Base-by-base conservation (phyloP, 169 alveolate genomes). In the Plasmodium yoelii region DNA sequence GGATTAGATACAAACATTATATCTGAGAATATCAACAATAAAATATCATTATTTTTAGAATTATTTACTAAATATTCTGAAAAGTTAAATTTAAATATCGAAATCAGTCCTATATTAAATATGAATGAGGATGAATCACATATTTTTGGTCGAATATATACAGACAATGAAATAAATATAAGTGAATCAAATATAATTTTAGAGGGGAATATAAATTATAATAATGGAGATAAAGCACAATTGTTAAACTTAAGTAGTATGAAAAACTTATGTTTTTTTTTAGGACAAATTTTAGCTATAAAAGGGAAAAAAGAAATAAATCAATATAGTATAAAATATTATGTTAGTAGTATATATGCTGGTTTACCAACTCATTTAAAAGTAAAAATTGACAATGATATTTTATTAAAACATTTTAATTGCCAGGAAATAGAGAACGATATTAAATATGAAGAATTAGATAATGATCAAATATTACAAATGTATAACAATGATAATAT, bases 101-200 rank as follows among this genome's bases (percentile, higher is more conserved):
- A 84, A 15, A 61, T 84, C 47, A 60, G 68, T 69, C 91, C 91
- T 15, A 84, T 84, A 69, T 42, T 84, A 59, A 84, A 84, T 51
- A 69, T 69, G 84, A 59, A 60, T 59, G 91, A 84, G 59, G 91
- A 84, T 15, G 91, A 84, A 28, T 57, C 75, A 10, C 44, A 84
- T 34, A 70, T 84, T 10, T 84, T 84, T 72, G 91, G 91, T 10
- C 19, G 91, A 15, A 84, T 84, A 42, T 84, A 68, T 47, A 84
- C 91, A 57, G 91, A 84, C 34, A 84, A 56, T 39, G 91, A 84
- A 19, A 69, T 84, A 15, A 68, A 68, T 42, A 84, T 84, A 61
- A 84, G 91, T 84, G 91, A 84, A 84, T 56, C 91, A 19, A 84
- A 84, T 63, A 84, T 84, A 13, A 84, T 84, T 47, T 64, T 84